Conservation (phyloP, 192 early-diverging fungal species). For the Pecoramyces ruminantium region DNA sequence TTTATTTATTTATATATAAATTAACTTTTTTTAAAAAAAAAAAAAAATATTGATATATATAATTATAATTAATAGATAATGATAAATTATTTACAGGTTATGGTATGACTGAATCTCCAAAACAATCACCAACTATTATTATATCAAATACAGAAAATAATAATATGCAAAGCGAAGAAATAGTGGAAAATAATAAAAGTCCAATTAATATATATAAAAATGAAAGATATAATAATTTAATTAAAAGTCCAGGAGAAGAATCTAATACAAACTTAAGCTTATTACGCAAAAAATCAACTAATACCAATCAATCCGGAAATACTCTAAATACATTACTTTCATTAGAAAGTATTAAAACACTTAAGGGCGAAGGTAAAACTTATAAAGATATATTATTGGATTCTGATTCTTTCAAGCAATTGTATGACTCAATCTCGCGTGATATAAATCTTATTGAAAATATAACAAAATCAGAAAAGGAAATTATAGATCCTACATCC, state of each 20-base stretch:
- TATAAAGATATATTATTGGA: background rate
- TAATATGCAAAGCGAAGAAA: background rate
- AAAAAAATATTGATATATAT: too few relatives aligned
- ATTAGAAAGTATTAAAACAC: background rate
- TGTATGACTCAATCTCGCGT: background rate
- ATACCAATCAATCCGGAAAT: too few relatives aligned
- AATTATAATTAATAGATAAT: background rate
- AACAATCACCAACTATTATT: background rate
- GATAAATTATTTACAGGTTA: background rate
- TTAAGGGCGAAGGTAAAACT: background rate
- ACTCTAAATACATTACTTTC: too few relatives aligned
- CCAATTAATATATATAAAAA: too few relatives aligned
- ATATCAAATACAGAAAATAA: background rate
- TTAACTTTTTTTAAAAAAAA: too few relatives aligned
- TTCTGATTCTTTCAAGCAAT: background rate
- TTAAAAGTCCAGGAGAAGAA: too few relatives aligned
- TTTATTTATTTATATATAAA: too few relatives aligned
- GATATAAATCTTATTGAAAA: background rate
- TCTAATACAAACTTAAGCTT: too few relatives aligned
- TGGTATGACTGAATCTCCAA: background rate
- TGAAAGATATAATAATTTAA: too few relatives aligned
- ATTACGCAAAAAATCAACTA: too few relatives aligned
- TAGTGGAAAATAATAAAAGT: background rate
- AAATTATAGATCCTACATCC: background rate
- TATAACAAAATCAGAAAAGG: background rate